Evolutionary conservation across 805 yeast species (phyloP), one percentile per base, ranked within the genome.

Genomic region (Saccharomycopsis fibuligera): DNA sequence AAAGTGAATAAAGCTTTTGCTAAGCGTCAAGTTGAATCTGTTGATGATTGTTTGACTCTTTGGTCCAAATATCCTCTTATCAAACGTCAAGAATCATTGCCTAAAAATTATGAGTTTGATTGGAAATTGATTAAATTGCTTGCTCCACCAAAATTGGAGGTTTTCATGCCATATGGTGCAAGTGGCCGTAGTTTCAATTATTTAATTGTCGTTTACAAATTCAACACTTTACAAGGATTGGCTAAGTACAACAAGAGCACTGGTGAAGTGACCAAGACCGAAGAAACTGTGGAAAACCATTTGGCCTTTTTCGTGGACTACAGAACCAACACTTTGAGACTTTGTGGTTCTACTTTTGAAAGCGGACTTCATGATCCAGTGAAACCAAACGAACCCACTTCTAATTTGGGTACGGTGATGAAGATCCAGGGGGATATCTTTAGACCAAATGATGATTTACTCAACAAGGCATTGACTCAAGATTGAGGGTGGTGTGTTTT

Each of bases 1-100:
- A 76, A 77, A 49, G 83, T 86, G n/a, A 88, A 90, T 66, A 79
- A 81, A 59, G 81, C 88, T 2, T 90, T 90, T 69, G 91, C 95
- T 2, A 61, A 69, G 17, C 71, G 70, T 29, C 70, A 81, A 54
- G 60, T 87, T 41, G 67, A 64, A 30, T 57, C 70, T 12, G 67
- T 79, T 10, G 69, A 69, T 49, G 67, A 69, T 37, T 59, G 64
- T 14, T 68, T 80, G 21, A 73, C 83, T 2, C 68, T 79, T n/a
- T 81, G 82, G 79, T 86, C 80, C 6, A 77, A 73, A 51, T 76
- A 75, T 42, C 77, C 86, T 0, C 60, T 83, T 39, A 65, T 68
- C 19, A 68, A 71, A 29, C 73, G 90, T 59, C 69, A 72, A 43
- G 63, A 67, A 22, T 64, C 73, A 23, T 62, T 83, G 37, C 95